These are phyloP conservation scores for Recurvomyces mirabilis DNA, from an alignment of 495 filamentous ascomycete genomes.

Conservation along the genomic window DNA sequence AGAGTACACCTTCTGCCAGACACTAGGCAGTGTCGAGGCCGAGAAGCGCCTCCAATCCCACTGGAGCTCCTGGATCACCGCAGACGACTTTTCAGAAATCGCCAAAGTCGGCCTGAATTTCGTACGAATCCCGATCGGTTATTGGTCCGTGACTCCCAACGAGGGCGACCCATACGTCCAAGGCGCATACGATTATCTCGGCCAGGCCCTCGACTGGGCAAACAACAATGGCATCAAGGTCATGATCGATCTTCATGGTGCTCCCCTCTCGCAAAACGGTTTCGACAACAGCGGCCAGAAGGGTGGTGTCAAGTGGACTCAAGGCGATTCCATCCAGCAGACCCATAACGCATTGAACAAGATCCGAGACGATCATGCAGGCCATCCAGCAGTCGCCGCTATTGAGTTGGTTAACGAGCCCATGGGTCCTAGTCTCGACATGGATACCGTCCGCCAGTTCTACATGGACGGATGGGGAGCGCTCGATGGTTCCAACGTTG, in stretches of 20 bases:
- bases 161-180: slow-evolving; percentile 60
- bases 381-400: slow-evolving; percentile 28
- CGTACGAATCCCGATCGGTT: slow-evolving; percentile 69
- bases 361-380: slow-evolving; percentile 30
- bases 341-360: slow-evolving; percentile 30
- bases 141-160: slow-evolving; percentile 54
- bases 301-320: slow-evolving; percentile 29
- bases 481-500: slow-evolving; percentile 27
- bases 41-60: slow-evolving; percentile 25
- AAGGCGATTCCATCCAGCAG: slow-evolving; percentile 29
- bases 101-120: slow-evolving; percentile 56
- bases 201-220: slow-evolving; percentile 60
- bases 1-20: slow-evolving; percentile 28
- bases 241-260: slow-evolving; percentile 58
- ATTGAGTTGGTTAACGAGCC: slow-evolving; percentile 35
- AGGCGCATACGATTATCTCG: slow-evolving; percentile 57
- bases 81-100: slow-evolving; percentile 57
- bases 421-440: slow-evolving; percentile 28
- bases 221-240: slow-evolving; percentile 50
- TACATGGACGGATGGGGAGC: slow-evolving; percentile 35
- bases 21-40: slow-evolving; percentile 29
- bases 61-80: slow-evolving; percentile 49
- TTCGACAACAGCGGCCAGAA: slow-evolving; percentile 33
- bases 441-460: slow-evolving; percentile 28
- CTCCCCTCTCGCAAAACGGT: slow-evolving; percentile 33